Base-by-base conservation (phyloP, 805 yeast species). In the Wickerhamiella kurtzmanii region DNA sequence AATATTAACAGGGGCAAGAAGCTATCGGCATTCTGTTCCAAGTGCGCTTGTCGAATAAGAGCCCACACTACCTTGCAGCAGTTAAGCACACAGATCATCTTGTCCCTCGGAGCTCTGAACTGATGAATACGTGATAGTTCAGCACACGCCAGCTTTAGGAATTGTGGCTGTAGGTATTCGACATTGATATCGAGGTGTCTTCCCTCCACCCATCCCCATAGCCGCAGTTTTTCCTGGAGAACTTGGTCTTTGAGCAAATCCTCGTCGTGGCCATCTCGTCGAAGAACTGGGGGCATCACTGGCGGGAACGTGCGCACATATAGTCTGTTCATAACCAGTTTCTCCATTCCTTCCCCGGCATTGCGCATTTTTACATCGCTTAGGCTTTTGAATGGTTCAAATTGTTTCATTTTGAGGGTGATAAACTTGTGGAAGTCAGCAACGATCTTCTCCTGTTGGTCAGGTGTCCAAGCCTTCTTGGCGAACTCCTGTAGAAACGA, bases 1-100 rank as follows among this genome's bases (percentile, higher is more conserved):
- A 79, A 80, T 21, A 92, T 86, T 45, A 92, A 67, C 38, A 89
- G 61, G 0, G 99, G 98, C n/a, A 92, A 73, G 63, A 92, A 92
- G 36, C 83, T 77, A 64, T 92, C 99, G 0, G 99, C 99, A 54
- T 87, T 88, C 55, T 83, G 89, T 49, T 78, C 82, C 46, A 77
- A 71, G 44, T 73, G 64, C 15, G 71, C 66, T 50, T 79, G 83
- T 51, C 87, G 78, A 42, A 94, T 74, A 48, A 85, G 71, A 9
- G 95, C 94, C 68, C 87, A 88, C 4, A 94, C 80, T 18, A 92
- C 88, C 63, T 89, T 89, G 60, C 96, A 89, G 45, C 92, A 79
- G 64, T 92, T 94, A 51, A 92, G 70, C 2, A 92, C 71, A 61
- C 97, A 92, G 36, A 92, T 85, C 52, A 86, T 77, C 59, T 92